Conservation (phyloP, 2,329 filamentous ascomycete species). For the Monosporascus sp. region DNA sequence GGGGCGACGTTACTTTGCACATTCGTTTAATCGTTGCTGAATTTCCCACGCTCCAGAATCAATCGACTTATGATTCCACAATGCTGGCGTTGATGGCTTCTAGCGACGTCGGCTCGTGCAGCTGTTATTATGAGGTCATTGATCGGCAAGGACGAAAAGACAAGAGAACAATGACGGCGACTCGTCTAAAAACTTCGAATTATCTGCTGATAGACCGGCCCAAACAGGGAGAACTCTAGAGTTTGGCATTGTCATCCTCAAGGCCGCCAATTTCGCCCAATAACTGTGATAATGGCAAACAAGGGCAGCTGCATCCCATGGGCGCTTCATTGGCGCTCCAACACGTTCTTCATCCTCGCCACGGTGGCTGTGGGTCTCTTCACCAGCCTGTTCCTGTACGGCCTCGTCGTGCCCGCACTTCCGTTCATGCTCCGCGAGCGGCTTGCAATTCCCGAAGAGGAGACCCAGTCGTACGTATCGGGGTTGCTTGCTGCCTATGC, state of each 20-base stretch:
- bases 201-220: no score
- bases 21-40: background rate
- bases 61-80: no score
- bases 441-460: slow-evolving; percentile 38
- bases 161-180: background rate
- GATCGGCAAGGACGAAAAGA: slow-evolving; percentile 12
- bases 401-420: slow-evolving; percentile 52
- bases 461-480: slow-evolving; percentile 49
- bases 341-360: slow-evolving; percentile 51
- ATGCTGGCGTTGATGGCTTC: background rate
- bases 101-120: background rate
- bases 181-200: no score
- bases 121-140: slow-evolving; percentile 16
- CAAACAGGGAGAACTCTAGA: no score
- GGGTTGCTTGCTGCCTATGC: slow-evolving; percentile 50
- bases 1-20: background rate
- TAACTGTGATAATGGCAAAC: background rate
- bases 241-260: no score
- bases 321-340: slow-evolving; percentile 45
- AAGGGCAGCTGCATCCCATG: slow-evolving; percentile 10
- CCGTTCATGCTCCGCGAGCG: slow-evolving; percentile 52
- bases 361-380: slow-evolving; percentile 53
- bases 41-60: no score
- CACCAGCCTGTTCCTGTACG: slow-evolving; percentile 56
- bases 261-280: no score